Conservation (phyloP, 164 flowering plant genomes). For the Buxus sempervirens region DNA sequence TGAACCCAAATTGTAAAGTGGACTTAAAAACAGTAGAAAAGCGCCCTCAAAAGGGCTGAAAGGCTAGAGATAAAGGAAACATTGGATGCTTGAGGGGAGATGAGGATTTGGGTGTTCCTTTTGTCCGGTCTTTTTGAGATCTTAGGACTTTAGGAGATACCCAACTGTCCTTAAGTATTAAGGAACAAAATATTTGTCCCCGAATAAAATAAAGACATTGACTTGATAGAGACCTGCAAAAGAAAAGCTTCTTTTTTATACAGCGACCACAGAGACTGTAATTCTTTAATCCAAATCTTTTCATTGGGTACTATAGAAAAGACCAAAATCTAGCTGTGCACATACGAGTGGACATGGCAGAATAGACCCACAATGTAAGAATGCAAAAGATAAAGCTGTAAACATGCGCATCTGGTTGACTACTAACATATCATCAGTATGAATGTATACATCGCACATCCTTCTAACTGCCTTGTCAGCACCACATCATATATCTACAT, state of each 20-base stretch:
- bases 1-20: conserved; percentile 1
- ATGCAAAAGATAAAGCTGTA: background rate
- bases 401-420: conserved; percentile 15
- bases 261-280: conserved; percentile 7
- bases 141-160: conserved; percentile 21
- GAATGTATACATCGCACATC: no score
- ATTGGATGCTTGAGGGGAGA: conserved; percentile 61
- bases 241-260: conserved; percentile 32
- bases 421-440: no score
- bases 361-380: background rate
- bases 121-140: conserved; percentile 33
- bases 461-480: no score
- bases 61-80: conserved; percentile 43
- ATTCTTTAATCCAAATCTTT: conserved; percentile 2
- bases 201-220: conserved; percentile 15
- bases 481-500: no score
- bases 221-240: conserved; percentile 19
- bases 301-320: conserved; percentile 23
- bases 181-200: conserved; percentile 51
- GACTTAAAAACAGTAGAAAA: background rate
- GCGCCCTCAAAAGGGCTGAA: conserved; percentile 58
- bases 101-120: conserved; percentile 38
- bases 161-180: conserved; percentile 53
- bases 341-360: conserved; percentile 3
- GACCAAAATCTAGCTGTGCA: conserved; percentile 11